Conservation (phyloP, 768 basidiomycete species). For the Galerina marginata region DNA sequence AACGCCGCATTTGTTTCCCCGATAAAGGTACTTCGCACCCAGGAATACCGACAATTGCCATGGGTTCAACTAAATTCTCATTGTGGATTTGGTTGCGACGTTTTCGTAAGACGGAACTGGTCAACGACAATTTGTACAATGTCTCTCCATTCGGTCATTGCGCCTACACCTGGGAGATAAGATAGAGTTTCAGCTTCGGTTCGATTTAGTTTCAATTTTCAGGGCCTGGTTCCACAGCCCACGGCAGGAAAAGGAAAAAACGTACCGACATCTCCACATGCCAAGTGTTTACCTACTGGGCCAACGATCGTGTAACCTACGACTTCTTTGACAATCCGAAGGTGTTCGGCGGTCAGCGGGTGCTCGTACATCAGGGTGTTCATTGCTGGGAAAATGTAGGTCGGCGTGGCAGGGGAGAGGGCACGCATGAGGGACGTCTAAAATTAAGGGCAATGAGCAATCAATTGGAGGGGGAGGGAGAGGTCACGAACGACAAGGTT, state of each 20-base stretch:
- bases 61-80: too few species aligned
- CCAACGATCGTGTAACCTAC: constrained; percentile 84
- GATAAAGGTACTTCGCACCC: too few species aligned
- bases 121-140: constrained; percentile 78
- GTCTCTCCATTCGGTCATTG: constrained; percentile 96
- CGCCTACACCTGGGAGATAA: constrained; percentile 70
- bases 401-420: constrained; percentile 81
- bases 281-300: constrained; percentile 86
- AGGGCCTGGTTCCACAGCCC: too few species aligned
- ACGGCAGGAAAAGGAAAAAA: constrained; percentile 8
- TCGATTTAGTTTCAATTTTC: too few species aligned
- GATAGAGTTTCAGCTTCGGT: background rate
- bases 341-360: constrained; percentile 85
- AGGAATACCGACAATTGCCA: too few species aligned
- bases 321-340: constrained; percentile 74
- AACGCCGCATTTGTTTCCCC: too few species aligned
- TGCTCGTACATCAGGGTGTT: constrained; percentile 98
- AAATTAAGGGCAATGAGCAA: constrained; percentile 2
- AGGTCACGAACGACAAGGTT: constrained; percentile 72
- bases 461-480: background rate
- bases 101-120: constrained; percentile 41
- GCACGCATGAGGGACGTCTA: constrained; percentile 86
- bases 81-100: too few species aligned
- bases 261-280: constrained; percentile 91
- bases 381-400: constrained; percentile 96